Base-by-base conservation (phyloP, 2,329 filamentous ascomycete genomes). In the Allantophomopsis cytisporea region DNA sequence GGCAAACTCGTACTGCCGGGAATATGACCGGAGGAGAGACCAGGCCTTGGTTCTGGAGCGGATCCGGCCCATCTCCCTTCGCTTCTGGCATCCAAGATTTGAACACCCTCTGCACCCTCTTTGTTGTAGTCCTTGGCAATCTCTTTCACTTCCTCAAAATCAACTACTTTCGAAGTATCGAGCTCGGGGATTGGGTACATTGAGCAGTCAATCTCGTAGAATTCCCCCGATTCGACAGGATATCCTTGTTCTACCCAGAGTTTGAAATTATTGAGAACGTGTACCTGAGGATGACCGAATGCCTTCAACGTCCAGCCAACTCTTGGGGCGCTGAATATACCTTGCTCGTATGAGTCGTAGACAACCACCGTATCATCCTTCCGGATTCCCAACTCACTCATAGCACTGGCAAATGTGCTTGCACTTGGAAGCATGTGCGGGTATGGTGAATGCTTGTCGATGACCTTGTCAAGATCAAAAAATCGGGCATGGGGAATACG, bases 241-340 rank as follows among this genome's bases (percentile, higher is more conserved):
- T 79, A 73, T 2, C 83, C 86, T 54, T 93, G 70, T 28, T 89
- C 82, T 2, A 89, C 79, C 86, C 88, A 98, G n/a, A 83, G 62
- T 58, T 80, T 83, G 64, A 95, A 98, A 64, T 98, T 98, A 65
- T 98, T 93, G 40, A 98, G 64, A 14, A 98, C 63, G 58, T 95
- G 87, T 12, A 98, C 89, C 46, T 76, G 80, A 35, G 76, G 67
- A 58, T 98, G 91, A 2, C 91, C 91, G 59, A 96, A 96, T 28
- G 86, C 76, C 53, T 76, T 77, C 47, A 98, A 66, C 2, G 89
- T 98, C 91, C 91, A 98, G 41, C 80, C 89, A 1, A 94, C 89
- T 33, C 91, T 74, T 4, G 91, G 91, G 2, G 89, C 91, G 50
- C 83, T 91, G 63, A 98, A 94, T 43, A 98, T 88, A 8, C 91